Conservation (phyloP, 352 stramenopile genomes). For the Phytophthora sp. region DNA sequence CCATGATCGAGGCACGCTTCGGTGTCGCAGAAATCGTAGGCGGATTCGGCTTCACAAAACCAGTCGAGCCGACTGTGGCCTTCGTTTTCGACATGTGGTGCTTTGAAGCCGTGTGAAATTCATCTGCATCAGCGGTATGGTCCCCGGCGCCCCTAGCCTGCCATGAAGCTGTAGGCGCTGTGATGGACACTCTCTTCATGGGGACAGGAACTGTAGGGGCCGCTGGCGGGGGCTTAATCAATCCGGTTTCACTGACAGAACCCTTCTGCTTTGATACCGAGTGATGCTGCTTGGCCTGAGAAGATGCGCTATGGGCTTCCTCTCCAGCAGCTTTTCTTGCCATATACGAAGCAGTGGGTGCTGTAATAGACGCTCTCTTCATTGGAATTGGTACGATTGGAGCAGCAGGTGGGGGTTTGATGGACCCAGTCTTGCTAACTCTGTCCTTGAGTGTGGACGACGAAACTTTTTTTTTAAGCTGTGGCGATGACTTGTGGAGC, state of each 20-base stretch:
- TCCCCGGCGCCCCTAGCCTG: constrained; percentile 27
- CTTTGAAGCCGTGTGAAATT: neutral
- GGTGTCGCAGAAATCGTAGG: constrained; percentile 26
- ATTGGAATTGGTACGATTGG: constrained; percentile 33
- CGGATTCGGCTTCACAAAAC: constrained; percentile 21
- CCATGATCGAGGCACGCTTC: constrained; percentile 45
- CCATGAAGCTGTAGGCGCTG: constrained; percentile 38
- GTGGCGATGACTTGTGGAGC: constrained; percentile 11
- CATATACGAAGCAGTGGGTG: constrained; percentile 37
- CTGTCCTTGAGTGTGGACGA: constrained; percentile 23
- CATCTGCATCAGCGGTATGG: neutral
- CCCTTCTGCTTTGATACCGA: constrained; percentile 19
- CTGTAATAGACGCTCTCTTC: constrained; percentile 44
- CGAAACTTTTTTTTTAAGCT: constrained; percentile 24
- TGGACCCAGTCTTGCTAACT: constrained; percentile 27
- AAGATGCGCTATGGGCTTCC: constrained; percentile 6
- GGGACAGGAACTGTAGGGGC: constrained; percentile 33
- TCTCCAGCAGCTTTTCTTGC: constrained; percentile 30
- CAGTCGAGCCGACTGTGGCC: constrained; percentile 13
- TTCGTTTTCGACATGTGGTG: constrained; percentile 17
- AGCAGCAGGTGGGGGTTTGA: constrained; percentile 30
- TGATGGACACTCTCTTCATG: constrained; percentile 45
- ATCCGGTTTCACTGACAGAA: constrained; percentile 29
- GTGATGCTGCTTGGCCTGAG: constrained; percentile 15
- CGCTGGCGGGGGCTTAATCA: constrained; percentile 33